These are phyloP conservation scores for Erysimum cheiranthoides DNA, from an alignment of 345 rosid species.

Conservation along the genomic window DNA sequence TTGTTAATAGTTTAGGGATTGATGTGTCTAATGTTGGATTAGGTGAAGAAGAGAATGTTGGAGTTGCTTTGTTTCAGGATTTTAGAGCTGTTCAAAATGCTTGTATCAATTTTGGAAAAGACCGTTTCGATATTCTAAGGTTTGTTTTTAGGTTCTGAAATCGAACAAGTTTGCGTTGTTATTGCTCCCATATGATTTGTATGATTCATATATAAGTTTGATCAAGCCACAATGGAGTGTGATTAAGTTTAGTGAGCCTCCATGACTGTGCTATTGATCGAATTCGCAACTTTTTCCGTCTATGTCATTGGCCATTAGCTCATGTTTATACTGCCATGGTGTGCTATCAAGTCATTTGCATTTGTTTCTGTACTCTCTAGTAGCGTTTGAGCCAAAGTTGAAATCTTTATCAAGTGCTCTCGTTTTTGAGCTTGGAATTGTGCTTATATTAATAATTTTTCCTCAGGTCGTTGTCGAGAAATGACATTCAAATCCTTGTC, in stretches of 20 bases:
- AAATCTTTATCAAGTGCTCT: too few relatives aligned
- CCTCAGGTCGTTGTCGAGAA: conserved; percentile 78
- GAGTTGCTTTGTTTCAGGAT: conserved; percentile 66
- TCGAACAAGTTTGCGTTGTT: neutral
- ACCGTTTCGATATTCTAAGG: conserved; percentile 97
- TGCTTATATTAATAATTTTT: conserved; percentile 36
- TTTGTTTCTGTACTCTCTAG: conserved; percentile 5
- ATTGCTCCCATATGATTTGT: neutral
- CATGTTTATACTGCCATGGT: neutral
- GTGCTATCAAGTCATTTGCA: neutral
- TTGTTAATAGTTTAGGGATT: conserved; percentile 65
- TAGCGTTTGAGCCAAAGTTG: neutral
- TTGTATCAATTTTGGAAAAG: conserved; percentile 88
- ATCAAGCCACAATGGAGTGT: neutral
- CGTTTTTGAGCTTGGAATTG: neutral
- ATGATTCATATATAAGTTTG: conserved; percentile 1
- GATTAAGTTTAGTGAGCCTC: neutral
- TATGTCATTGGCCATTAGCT: neutral
- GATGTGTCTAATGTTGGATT: conserved; percentile 44
- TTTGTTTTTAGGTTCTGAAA: conserved; percentile 40
- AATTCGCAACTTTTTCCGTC: neutral
- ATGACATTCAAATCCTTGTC: conserved; percentile 85
- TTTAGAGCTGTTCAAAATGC: conserved; percentile 81
- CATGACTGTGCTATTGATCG: neutral
- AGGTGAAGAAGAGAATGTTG: conserved; percentile 46